Evolutionary conservation across 352 stramenopile species (phyloP).

Genomic region (Globisporangium recalcitrans): DNA sequence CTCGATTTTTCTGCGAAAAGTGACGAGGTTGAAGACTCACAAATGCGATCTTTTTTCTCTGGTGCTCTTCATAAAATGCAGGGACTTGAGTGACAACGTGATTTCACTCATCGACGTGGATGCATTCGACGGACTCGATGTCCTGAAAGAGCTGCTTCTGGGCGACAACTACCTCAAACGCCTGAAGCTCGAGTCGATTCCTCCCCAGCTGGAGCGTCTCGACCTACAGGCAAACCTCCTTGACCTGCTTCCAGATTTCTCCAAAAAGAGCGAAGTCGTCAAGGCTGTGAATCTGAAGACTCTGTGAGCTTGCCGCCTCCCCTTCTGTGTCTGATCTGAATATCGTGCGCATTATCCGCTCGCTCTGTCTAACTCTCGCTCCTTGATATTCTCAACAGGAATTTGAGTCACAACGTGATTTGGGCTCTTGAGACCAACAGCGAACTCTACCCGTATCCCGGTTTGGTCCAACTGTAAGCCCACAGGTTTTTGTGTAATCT

Average conservation of each 20-base stretch:
- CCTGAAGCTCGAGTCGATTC: constrained; percentile 34
- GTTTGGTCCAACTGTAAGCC: constrained; percentile 43
- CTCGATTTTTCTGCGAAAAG: neutral
- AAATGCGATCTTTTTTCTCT: neutral
- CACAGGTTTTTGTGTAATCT: neutral
- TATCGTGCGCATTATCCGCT: neutral
- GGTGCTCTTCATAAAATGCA: constrained; percentile 1
- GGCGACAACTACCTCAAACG: constrained; percentile 45
- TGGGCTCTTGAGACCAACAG: constrained; percentile 53
- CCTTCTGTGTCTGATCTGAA: neutral
- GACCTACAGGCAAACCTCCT: constrained; percentile 52
- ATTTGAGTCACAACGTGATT: constrained; percentile 59
- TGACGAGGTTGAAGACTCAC: neutral
- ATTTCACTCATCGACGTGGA: constrained; percentile 53
- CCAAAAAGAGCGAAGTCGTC: constrained; percentile 11
- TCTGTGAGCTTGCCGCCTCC: constrained; percentile 30
- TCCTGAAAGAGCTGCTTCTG: constrained; percentile 36
- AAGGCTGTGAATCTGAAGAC: constrained; percentile 29
- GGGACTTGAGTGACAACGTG: constrained; percentile 66
- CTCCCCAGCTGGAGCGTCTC: constrained; percentile 32
- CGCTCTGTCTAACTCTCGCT: neutral
- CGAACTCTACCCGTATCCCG: constrained; percentile 36
- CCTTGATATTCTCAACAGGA: constrained; percentile 20
- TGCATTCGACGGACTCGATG: constrained; percentile 42
- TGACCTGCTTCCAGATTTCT: constrained; percentile 52